phyloP scores from a whole-genome alignment of 192 early-diverging fungal species.

The Backusella macrospora region DNA sequence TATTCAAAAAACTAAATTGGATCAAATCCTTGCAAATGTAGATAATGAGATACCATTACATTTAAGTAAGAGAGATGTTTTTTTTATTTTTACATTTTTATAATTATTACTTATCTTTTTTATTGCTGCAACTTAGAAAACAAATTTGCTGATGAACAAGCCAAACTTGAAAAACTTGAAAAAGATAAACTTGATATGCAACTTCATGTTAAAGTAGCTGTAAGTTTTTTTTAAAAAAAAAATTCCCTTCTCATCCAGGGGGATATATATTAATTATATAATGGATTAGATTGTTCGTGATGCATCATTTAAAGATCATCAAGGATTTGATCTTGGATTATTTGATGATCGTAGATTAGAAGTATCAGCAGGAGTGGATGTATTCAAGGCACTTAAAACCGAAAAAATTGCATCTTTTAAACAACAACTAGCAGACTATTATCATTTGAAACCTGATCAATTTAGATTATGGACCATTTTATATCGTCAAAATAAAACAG shows the following conservation, averaged over 20 bases:
- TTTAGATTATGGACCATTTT: constrained; percentile 88
- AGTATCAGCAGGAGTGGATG: constrained; percentile 15
- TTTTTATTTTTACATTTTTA: constrained; percentile 1
- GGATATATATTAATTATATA: background rate
- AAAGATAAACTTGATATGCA: constrained; percentile 77
- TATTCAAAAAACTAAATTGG: constrained; percentile 77
- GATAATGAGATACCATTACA: constrained; percentile 74
- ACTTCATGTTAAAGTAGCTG: constrained; percentile 66
- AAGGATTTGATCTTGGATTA: constrained; percentile 86
- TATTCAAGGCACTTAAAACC: constrained; percentile 23
- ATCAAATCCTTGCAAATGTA: constrained; percentile 68
- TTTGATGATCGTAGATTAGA: constrained; percentile 54
- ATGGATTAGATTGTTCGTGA: constrained; percentile 63
- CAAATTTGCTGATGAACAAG: constrained; percentile 67
- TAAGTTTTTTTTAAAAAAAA: constrained; percentile 29
- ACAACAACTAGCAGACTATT: constrained; percentile 22
- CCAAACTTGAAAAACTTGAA: constrained; percentile 57
- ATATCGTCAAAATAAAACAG: constrained; percentile 88
- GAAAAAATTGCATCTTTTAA: constrained; percentile 27
- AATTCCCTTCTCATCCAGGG: too few relatives aligned
- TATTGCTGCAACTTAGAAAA: constrained; percentile 20
- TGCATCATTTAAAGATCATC: constrained; percentile 66
- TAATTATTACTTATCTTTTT: background rate
- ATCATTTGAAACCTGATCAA: constrained; percentile 39
- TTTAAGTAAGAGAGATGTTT: constrained; percentile 48